These are phyloP conservation scores for Arabis hirsuta DNA, from an alignment of 345 rosid genomes.

Conservation along the genomic window DNA sequence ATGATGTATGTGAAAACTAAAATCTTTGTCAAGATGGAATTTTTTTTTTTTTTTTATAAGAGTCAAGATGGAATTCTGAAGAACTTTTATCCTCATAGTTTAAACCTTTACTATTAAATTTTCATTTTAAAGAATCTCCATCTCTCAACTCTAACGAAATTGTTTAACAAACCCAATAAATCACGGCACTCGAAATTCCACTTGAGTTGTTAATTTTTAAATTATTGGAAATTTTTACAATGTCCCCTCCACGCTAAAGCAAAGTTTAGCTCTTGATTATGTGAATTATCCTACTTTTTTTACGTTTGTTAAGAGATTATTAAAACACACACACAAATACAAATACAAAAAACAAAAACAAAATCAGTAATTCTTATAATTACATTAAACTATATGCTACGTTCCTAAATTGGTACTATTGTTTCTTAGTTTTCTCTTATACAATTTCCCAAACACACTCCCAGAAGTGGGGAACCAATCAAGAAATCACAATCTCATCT, in stretches of 20 bases:
- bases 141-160: constrained; percentile 18
- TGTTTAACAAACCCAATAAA: constrained; percentile 38
- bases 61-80: too few species aligned
- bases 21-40: constrained; percentile 30
- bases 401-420: not conserved
- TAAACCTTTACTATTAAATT: not conserved
- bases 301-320: not conserved
- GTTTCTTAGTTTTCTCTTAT: constrained; percentile 1
- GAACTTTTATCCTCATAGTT: constrained; percentile 1
- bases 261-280: not conserved
- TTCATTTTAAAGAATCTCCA: constrained; percentile 18
- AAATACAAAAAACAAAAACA: too few species aligned
- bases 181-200: constrained; percentile 34
- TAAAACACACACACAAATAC: not conserved
- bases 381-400: not conserved
- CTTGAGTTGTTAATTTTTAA: constrained; percentile 27
- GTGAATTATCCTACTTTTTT: not conserved
- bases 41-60: not conserved
- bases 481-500: constrained; percentile 31
- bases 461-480: constrained; percentile 38
- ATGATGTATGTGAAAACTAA: constrained; percentile 1
- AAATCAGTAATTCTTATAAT: too few species aligned
- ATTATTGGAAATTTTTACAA: constrained; percentile 1
- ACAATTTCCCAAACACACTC: not conserved
- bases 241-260: constrained; percentile 20